Evolutionary conservation across 169 alveolate genomes (phyloP), one percentile per base, ranked within the genome.

Genomic region (Plasmodium billcollinsi): DNA sequence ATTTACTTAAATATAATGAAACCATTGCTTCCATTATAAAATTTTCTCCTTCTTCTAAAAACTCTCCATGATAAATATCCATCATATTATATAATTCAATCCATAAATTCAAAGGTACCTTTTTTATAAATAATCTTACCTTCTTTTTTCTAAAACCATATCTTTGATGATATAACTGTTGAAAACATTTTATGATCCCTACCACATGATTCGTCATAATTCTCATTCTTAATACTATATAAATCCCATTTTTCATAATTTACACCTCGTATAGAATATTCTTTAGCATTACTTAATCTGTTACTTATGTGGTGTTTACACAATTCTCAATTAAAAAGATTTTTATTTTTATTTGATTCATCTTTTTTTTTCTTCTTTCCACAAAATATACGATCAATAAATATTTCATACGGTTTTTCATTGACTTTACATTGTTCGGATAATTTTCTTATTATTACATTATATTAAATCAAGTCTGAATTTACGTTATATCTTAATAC

Each of bases 1-100:
- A 66, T 24, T 78, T 76, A 78, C 54, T 78, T 58, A 78, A 45
- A 58, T 90, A 94, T 21, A 96, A 95, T 39, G 91, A 89, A 11
- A 93, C 90, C n/a, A 96, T 94, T 11, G 97, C 97, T 61, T 94
- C 97, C 92, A 92, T 93, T 3, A 94, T 96, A 73, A 93, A 94
- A 62, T 94, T 94, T 33, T 94, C 97, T 11, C 96, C 97, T 71
- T 92, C 97, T 6, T 95, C 92, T 56, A 94, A 89, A 63, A 88
- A 94, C 50, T 76, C 92, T 2, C 97, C 97, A 21, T 93, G 93
- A 88, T 88, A 94, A 24, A 89, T 76, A 71, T 88, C 91, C 72
- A 88, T 89, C 73, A 76, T 67, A 66, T 80, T 88, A 92, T 92
- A 93, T 62, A 93, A 96, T 58, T 93, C 83, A 29, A 85, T 49